Base-by-base conservation (phyloP, 352 stramenopile species). In the Pythium vanterpoolii region DNA sequence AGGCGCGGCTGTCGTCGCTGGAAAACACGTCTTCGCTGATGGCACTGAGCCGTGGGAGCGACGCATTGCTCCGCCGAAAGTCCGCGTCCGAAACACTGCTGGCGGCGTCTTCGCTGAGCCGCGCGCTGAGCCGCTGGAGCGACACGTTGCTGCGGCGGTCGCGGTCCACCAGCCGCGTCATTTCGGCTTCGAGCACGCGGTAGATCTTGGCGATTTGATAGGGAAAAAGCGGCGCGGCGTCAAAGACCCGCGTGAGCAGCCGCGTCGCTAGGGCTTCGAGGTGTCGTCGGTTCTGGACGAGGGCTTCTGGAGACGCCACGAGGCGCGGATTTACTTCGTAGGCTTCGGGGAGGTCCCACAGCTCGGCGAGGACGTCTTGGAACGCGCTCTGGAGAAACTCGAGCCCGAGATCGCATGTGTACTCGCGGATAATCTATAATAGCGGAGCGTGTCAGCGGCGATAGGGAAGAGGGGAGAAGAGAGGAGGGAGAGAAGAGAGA, bases 171-270 rank as follows among this genome's bases (percentile, higher is more conserved):
- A 92, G 61, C n/a, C 79, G 70, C 47, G 81, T 55, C 82, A 92
- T 92, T 60, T 92, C 77, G 10, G 73, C 36, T 51, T 92, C 80
- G 44, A 92, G 50, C 4, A 89, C 72, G 31, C 76, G 73, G 44
- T 92, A 92, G 64, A 92, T 79, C 65, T 87, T 87, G 59, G 82
- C 82, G 34, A 92, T 70, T 52, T 89, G 80, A 52, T 89, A 89
- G 18, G 82, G 82, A 53, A 90, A 92, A 1, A 87, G 64, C 24
- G 68, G 50, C 26, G 71, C 67, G 13, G 79, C 64, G 38, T 57
- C 66, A 39, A 83, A 85, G 23, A 92, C 75, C 4, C 49, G 46
- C 36, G 79, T 72, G 6, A 92, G 49, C 4, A 86, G 68, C 30
- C 71, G 66, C 42, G 85, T 69, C 1, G 79, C 81, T 14, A 91